Base-by-base conservation (phyloP, 148 eudicot genomes). In the Nepenthes gracilis region DNA sequence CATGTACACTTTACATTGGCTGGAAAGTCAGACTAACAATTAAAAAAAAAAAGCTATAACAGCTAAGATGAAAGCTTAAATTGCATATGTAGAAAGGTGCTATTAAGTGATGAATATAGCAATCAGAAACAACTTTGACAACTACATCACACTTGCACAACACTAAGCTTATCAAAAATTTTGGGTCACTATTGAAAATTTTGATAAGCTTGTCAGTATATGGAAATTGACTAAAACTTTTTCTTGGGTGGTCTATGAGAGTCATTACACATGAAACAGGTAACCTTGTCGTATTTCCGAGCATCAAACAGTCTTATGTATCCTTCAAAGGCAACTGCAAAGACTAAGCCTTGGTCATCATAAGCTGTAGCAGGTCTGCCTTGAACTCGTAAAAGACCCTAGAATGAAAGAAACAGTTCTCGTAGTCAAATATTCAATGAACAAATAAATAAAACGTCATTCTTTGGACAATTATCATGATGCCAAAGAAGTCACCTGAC, bases 291-390 rank as follows among this genome's bases (percentile, higher is more conserved):
- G 67, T 82, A 93, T 62, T 78, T 84, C 43, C 99, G 88, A 61
- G 85, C 69, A 78, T 93, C 99, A 79, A 93, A 93, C 86, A 93
- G 50, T 69, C 96, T 84, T 59, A 93, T 63, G 70, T 70, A 84
- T 78, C 99, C 99, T 58, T 83, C 99, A 69, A 81, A 93, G 63
- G 97, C 99, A 67, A 93, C 77, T 14, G 99, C 81, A 89, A 93
- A 89, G 36, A 85, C 92, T 53, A 93, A 79, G 53, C 97, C 99
- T 72, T 93, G 99, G 68, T 93, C 96, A 65, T 89, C 99, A 80
- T 93, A 93, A 63, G 86, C 89, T 40, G 99, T 77, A 58, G 99
- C 99, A 64, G 97, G 99, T 74, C 95, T 76, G 53, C 99, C 97
- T 76, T 89, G 95, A 59, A 81, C 97, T 65, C 83, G 97, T 64